Evolutionary conservation across 1,284 basidiomycete species (phyloP), one percentile per base, ranked within the genome.

Genomic region (Cryptococcus wingfieldii): DNA sequence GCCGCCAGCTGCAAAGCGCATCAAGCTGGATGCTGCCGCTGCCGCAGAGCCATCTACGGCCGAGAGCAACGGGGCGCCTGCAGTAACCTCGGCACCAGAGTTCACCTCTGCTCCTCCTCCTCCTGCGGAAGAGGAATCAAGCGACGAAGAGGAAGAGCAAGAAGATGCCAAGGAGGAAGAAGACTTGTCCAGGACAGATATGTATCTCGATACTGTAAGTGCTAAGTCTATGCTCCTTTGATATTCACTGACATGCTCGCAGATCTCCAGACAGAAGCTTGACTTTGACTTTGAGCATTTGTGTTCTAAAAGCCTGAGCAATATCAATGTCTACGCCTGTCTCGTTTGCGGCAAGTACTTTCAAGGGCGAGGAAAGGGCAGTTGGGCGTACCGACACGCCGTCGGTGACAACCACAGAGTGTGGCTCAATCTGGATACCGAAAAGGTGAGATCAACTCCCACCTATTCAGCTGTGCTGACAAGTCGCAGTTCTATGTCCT

Each of bases 251-350:
- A 45, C 28, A 48, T 39, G 50, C 43, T 23, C 19, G 38, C 46
- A 92, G 93, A 88, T 96, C 63, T 91, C 94, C 70, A 83, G 93
- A 56, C 83, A 83, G 54, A 81, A 86, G 41, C 85, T 99, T 59
- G 96, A 99, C 77, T 99, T 99, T 77, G 96, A 99, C 79, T 98
- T 99, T 71, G 96, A 99, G 80, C 92, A 95, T 80, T 83, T 98
- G 31, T 99, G 96, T 81, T 97, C 92, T 9, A 91, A 98, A 56
- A 95, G 90, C 28, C 81, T 92, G 47, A 90, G 90, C 31, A 96
- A 97, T 77, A 93, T 97, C 81, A 96, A 98, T 76, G 89, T 90
- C 61, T 99, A 99, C 70, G 92, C 91, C 23, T 99, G 96, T 72
- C 84, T 99, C 47, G 93, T 98, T 12, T 97, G 93, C 74, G 96